These are phyloP conservation scores for Wickerhamiella siamensis DNA, from an alignment of 805 yeast species.

Conservation along the genomic window DNA sequence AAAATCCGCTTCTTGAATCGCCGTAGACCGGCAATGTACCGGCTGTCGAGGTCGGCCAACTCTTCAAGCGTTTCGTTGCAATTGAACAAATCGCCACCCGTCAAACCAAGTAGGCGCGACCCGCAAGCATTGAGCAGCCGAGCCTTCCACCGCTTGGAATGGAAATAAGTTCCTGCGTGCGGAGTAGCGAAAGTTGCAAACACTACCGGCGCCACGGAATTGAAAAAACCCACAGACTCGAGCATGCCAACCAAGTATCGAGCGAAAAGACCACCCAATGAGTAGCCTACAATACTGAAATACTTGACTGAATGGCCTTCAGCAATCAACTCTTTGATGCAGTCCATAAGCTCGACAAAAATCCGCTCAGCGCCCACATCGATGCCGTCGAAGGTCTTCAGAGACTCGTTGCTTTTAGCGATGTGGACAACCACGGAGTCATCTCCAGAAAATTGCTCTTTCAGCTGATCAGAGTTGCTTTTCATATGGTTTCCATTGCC, in stretches of 20 bases:
- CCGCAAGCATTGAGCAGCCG: constrained; percentile 38
- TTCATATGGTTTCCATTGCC: constrained; percentile 50
- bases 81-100: constrained; percentile 65
- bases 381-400: constrained; percentile 75
- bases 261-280: constrained; percentile 76
- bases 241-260: constrained; percentile 65
- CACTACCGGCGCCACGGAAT: constrained; percentile 41
- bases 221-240: constrained; percentile 37
- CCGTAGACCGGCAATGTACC: constrained; percentile 40
- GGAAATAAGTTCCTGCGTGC: constrained; percentile 40
- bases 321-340: constrained; percentile 25
- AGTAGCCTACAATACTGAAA: constrained; percentile 71
- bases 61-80: constrained; percentile 33
- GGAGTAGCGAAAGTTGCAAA: constrained; percentile 69
- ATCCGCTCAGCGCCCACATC: constrained; percentile 48
- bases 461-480: constrained; percentile 32
- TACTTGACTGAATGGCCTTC: constrained; percentile 33
- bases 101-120: constrained; percentile 40
- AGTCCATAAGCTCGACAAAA: constrained; percentile 41
- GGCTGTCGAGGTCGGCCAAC: constrained; percentile 36
- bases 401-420: constrained; percentile 50
- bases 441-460: constrained; percentile 29
- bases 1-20: constrained; percentile 43
- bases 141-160: constrained; percentile 26
- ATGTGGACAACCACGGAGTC: constrained; percentile 23